A percentile compares a stretch with the other conserved stretches of the same genome.
These are phyloP conservation scores for Ophiostoma novo-ulmi DNA, from an alignment of 2,329 filamentous ascomycete species.

Conservation along the genomic window DNA sequence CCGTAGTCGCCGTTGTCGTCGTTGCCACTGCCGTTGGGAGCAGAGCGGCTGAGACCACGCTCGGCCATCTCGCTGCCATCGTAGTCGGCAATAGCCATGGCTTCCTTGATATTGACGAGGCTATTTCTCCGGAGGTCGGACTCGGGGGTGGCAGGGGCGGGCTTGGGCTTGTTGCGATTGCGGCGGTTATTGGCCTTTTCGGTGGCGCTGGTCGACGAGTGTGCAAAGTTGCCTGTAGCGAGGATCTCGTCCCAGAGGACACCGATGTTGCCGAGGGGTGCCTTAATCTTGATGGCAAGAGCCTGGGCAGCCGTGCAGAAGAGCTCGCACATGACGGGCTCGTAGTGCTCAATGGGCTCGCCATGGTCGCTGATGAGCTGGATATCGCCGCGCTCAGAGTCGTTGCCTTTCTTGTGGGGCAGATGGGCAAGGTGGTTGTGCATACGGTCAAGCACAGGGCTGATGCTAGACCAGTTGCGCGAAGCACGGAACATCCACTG, in stretches of 20 bases:
- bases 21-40: neutral
- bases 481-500: conserved; percentile 83
- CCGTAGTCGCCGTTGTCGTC: conserved; percentile 42
- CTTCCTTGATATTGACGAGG: conserved; percentile 18
- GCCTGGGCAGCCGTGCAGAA: conserved; percentile 75
- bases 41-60: conserved; percentile 32
- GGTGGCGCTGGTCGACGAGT: neutral
- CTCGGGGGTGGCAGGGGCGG: conserved; percentile 28
- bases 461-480: conserved; percentile 67
- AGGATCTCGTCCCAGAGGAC: conserved; percentile 72
- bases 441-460: conserved; percentile 66
- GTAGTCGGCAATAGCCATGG: conserved; percentile 13
- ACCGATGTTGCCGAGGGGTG: conserved; percentile 59
- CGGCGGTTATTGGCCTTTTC: neutral
- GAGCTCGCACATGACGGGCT: conserved; percentile 71
- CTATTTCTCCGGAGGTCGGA: conserved; percentile 27
- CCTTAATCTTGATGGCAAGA: conserved; percentile 63
- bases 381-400: conserved; percentile 30
- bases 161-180: conserved; percentile 10
- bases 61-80: conserved; percentile 37
- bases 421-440: conserved; percentile 59
- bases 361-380: conserved; percentile 50
- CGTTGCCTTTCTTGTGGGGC: conserved; percentile 32
- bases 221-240: conserved; percentile 47
- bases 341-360: conserved; percentile 62